These are phyloP conservation scores for Globisporangium canariense DNA, from an alignment of 352 stramenopile genomes.

Conservation along the genomic window DNA sequence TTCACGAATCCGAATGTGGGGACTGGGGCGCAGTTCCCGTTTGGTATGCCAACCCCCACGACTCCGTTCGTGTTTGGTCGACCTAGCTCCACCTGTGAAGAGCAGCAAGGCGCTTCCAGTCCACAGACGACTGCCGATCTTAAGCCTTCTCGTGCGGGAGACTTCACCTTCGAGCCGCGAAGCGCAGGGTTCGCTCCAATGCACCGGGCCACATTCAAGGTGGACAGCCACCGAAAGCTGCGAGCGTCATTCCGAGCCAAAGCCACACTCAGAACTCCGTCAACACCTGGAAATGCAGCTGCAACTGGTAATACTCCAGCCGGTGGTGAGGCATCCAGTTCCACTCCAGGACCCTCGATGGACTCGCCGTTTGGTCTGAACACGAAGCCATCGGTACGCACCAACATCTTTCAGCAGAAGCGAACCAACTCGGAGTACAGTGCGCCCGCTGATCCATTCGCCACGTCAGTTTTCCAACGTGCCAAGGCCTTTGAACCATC, in stretches of 20 bases:
- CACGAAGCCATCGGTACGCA: conserved; percentile 10
- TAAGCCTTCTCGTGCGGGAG: neutral
- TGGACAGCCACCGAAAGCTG: conserved; percentile 15
- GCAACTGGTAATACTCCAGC: neutral
- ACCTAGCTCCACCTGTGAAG: neutral
- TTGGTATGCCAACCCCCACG: conserved; percentile 17
- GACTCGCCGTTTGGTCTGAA: conserved; percentile 33
- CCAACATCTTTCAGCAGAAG: conserved; percentile 29
- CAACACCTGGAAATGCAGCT: conserved; percentile 5
- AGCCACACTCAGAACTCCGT: conserved; percentile 24
- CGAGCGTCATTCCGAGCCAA: conserved; percentile 30
- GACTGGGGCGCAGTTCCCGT: conserved; percentile 23
- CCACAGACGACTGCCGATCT: too few relatives aligned
- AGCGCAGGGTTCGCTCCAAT: conserved; percentile 2
- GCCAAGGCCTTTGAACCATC: conserved; percentile 9
- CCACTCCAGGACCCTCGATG: conserved; percentile 10
- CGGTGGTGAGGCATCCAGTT: neutral
- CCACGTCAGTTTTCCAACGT: conserved; percentile 35
- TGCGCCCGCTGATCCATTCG: conserved; percentile 44
- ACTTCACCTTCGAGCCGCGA: conserved; percentile 15
- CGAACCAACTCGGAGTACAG: conserved; percentile 23
- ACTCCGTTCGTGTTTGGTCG: conserved; percentile 24
- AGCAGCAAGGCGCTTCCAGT: neutral
- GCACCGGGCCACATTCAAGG: conserved; percentile 1
- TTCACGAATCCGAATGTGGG: conserved; percentile 15